Evolutionary conservation across 345 rosid genomes (phyloP), one percentile per base, ranked within the genome.

Genomic region (Capsella bursapastoris): DNA sequence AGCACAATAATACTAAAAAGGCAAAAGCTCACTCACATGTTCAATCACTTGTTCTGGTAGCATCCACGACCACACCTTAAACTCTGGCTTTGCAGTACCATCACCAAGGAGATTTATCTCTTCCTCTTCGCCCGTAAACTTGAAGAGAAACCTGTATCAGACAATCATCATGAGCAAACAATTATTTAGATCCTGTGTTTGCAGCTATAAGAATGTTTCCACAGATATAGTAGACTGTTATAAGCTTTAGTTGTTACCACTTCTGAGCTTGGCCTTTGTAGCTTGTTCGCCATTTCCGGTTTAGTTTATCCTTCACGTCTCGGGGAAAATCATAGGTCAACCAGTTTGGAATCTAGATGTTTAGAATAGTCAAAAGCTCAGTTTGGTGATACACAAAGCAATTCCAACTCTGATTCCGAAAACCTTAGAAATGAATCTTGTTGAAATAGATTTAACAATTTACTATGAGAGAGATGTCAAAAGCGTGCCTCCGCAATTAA

Each of bases 181-280:
- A 2, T 9, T 51, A 14, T 6, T 16, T 32, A 59, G 68, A 35
- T 51, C 18, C 15, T 53, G 18, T 27, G 55, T 8, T 1, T 13
- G 14, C 32, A 29, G 35, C 25, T 57, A 9, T 22, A 18, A 4
- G 53, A 62, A n/a, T 0, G 25, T 68, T 34, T 58, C n/a, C 2
- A 27, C 7, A 57, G 0, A n/a, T 4, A 41, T 49, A 51, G 12
- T 31, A 61, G 76, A 50, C 6, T 0, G 25, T 22, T 22, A 15
- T 51, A 48, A 55, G 64, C 29, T 56, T 29, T 41, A 50, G 61
- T 82, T 71, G 55, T 82, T 73, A 88, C 93, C 96, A 90, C 56
- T 88, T 90, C 76, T 90, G 93, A 29, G 96, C 89, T 82, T 90
- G 96, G 74, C 96, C 96, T 81, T 84, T 90, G 70, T 85, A 90